A percentile compares a stretch with the other conserved stretches of the same genome.
Conservation (phyloP, 2,329 filamentous ascomycete genomes). For the Nigrospora osmanthi region DNA sequence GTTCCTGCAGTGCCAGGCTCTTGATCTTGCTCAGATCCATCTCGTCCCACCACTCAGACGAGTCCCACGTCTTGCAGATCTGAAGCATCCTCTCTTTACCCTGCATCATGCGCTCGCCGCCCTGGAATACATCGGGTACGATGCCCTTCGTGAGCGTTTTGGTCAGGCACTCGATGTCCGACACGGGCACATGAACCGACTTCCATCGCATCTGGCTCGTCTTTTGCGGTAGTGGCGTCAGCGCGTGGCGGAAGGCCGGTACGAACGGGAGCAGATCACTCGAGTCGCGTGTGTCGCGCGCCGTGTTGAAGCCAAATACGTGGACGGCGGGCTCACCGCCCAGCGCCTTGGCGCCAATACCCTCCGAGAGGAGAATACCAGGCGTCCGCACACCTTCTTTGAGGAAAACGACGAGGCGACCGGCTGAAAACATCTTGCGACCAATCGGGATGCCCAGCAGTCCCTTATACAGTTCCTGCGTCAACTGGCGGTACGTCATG, state of each 20-base stretch:
- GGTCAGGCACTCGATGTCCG: constrained; percentile 80
- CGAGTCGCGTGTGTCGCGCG: constrained; percentile 62
- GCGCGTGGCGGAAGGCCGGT: constrained; percentile 57
- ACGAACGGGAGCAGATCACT: constrained; percentile 86
- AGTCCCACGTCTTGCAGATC: constrained; percentile 67
- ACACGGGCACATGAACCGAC: constrained; percentile 61
- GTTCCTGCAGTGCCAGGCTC: constrained; percentile 72
- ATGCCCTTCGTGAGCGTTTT: constrained; percentile 54
- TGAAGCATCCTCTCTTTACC: constrained; percentile 63
- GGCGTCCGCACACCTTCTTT: constrained; percentile 76
- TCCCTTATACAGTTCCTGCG: constrained; percentile 68
- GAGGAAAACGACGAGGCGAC: constrained; percentile 76
- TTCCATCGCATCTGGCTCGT: constrained; percentile 63
- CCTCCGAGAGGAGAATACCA: constrained; percentile 73
- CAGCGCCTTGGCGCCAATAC: constrained; percentile 52
- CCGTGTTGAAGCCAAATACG: constrained; percentile 68
- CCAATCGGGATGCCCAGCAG: constrained; percentile 76
- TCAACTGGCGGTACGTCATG: constrained; percentile 73
- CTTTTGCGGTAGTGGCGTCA: constrained; percentile 59
- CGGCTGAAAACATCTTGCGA: constrained; percentile 67
- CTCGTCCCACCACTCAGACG: constrained; percentile 80
- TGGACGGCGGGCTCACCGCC: constrained; percentile 60
- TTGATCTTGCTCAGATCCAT: constrained; percentile 75
- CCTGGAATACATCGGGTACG: constrained; percentile 49
- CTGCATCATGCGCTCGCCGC: constrained; percentile 36